A percentile compares a stretch with the other conserved stretches of the same genome.
Evolutionary conservation across 1,284 basidiomycete species (phyloP).

Genomic region (Gymnopus androsaceus): DNA sequence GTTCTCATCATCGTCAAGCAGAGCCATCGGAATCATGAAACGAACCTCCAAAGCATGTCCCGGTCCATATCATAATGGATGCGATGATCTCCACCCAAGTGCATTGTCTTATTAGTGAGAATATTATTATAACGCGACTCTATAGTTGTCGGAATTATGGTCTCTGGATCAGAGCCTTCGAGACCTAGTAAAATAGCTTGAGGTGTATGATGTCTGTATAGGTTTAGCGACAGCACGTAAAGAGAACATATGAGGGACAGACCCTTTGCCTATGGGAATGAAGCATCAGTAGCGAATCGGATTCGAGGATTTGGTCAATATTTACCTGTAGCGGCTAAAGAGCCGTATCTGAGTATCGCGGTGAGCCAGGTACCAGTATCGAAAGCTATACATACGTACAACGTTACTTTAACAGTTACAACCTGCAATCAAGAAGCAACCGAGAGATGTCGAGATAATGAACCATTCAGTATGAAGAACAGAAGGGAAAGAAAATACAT

Average conservation of each 20-base stretch:
- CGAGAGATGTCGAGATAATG: not conserved
- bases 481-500: slow-evolving; percentile 6
- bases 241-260: slow-evolving; percentile 24
- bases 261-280: slow-evolving; percentile 74
- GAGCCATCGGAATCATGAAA: not conserved
- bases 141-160: slow-evolving; percentile 82
- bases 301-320: slow-evolving; percentile 6
- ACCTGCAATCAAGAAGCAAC: slow-evolving; percentile 47
- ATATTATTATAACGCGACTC: slow-evolving; percentile 75
- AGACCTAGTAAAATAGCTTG: slow-evolving; percentile 91
- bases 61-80: slow-evolving; percentile 85
- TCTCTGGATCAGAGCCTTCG: slow-evolving; percentile 86
- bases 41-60: slow-evolving; percentile 84
- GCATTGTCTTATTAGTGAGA: slow-evolving; percentile 61
- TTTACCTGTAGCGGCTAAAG: slow-evolving; percentile 75
- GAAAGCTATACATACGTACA: slow-evolving; percentile 49
- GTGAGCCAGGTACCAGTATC: slow-evolving; percentile 7
- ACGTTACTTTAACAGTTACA: slow-evolving; percentile 79
- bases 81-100: slow-evolving; percentile 71
- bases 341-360: slow-evolving; percentile 61
- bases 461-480: not conserved
- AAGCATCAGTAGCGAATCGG: not conserved
- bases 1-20: not conserved
- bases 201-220: slow-evolving; percentile 85
- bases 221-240: not conserved